Evolutionary conservation across 148 eudicot species (phyloP), one percentile per base, ranked within the genome.

Genomic region (Vaccinium darrowii): DNA sequence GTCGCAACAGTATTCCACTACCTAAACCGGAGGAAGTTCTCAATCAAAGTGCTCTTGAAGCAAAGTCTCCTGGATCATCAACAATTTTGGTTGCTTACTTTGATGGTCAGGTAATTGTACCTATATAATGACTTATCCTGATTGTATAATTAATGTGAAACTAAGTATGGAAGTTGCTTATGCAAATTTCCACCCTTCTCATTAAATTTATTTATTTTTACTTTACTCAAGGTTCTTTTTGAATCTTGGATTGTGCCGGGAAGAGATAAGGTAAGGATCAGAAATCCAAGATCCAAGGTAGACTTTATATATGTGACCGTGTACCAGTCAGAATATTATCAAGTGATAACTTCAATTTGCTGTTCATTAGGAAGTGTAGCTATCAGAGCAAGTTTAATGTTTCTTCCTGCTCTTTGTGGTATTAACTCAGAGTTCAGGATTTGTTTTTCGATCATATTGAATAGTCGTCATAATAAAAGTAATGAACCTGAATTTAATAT

Each of bases 1-100:
- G 90, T 86, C 72, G 82, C 87, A 79, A n/a, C 56, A 76, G 49
- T 74, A 76, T 72, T 67, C 84, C 85, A 83, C 56, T 89, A 75
- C 87, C 84, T 54, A 79, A 83, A 56, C 89, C 92, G 10, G 82
- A 83, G 87, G 92, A 92, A 73, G 88, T 92, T 88, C 85, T 96
- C 77, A 88, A 72, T 67, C 86, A 82, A 87, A 85, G 94, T 89
- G 93, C 91, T 84, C 89, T 86, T 63, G 86, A 84, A 77, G 86
- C 90, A 49, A 78, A 86, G 79, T 92, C 93, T 86, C 89, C 92
- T 81, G 99, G 99, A 81, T 88, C 91, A 50, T 94, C 99, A 72
- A 90, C 94, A 69, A 89, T 92, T 90, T 88, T 96, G 86, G 85
- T 94, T 89, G 97, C 94, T 90, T 88, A 92, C 77, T 86, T 94